Conservation (phyloP, 2,329 filamentous ascomycete genomes). For the Penicillium sp. region DNA sequence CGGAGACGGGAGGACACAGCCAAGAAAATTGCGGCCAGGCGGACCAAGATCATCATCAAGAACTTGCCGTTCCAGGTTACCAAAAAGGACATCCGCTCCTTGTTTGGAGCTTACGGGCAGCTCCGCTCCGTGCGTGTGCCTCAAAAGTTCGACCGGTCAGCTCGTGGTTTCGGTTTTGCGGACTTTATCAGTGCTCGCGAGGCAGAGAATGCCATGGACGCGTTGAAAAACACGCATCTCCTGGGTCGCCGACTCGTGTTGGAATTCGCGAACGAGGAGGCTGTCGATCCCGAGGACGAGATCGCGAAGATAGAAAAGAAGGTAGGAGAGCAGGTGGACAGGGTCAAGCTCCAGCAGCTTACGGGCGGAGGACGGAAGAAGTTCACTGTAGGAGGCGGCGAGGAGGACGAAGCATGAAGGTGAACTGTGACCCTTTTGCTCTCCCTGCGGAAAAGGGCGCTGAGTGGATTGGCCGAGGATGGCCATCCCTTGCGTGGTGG, state of each 20-base stretch:
- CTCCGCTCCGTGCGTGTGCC: slow-evolving; percentile 90
- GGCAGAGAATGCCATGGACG: slow-evolving; percentile 86
- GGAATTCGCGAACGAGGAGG: slow-evolving; percentile 86
- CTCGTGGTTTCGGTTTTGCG: slow-evolving; percentile 94
- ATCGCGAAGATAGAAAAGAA: slow-evolving; percentile 98
- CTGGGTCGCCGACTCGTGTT: slow-evolving; percentile 86
- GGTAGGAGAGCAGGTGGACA: slow-evolving; percentile 85
- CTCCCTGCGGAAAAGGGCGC: slow-evolving; percentile 35
- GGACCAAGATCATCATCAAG: slow-evolving; percentile 96
- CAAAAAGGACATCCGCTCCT: slow-evolving; percentile 84
- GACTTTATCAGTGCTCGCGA: slow-evolving; percentile 92
- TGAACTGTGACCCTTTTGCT: slow-evolving; percentile 21
- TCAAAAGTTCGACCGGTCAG: slow-evolving; percentile 86
- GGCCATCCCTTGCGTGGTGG: slow-evolving; percentile 39
- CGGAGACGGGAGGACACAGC: slow-evolving; percentile 77
- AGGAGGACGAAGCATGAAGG: slow-evolving; percentile 59
- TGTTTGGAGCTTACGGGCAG: slow-evolving; percentile 89
- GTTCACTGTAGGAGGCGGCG: slow-evolving; percentile 76
- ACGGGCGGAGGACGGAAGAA: slow-evolving; percentile 79
- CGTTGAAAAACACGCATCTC: slow-evolving; percentile 89
- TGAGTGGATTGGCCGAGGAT: slow-evolving; percentile 22
- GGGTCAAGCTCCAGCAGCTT: slow-evolving; percentile 85
- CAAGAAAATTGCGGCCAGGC: slow-evolving; percentile 73
- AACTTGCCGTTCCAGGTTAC: slow-evolving; percentile 95
- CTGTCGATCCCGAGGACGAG: slow-evolving; percentile 90